These are phyloP conservation scores for Amanita fuliginea DNA, from an alignment of 768 basidiomycete species.

Conservation along the genomic window DNA sequence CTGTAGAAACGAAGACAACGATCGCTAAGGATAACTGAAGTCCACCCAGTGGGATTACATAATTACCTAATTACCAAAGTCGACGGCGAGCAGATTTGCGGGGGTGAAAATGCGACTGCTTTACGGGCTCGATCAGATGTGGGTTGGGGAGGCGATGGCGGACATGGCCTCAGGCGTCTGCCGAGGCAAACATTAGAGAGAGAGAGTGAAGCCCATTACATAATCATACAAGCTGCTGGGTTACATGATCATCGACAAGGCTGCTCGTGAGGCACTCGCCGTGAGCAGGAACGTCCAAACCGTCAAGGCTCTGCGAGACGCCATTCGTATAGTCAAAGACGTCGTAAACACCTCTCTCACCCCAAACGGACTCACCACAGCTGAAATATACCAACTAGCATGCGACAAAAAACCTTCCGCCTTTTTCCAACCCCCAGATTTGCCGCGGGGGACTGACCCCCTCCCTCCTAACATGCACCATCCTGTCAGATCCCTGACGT, in stretches of 20 bases:
- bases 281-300: not conserved
- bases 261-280: not conserved
- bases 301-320: not conserved
- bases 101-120: too few relatives aligned
- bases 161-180: too few relatives aligned
- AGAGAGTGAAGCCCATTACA: too few relatives aligned
- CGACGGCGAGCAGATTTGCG: too few relatives aligned
- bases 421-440: constrained; percentile 14
- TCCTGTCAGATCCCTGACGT: constrained; percentile 46
- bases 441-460: constrained; percentile 3
- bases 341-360: constrained; percentile 17
- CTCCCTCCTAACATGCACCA: constrained; percentile 31
- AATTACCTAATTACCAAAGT: too few relatives aligned
- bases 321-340: constrained; percentile 16
- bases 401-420: constrained; percentile 17
- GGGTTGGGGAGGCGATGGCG: too few relatives aligned
- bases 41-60: too few relatives aligned
- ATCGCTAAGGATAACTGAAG: too few relatives aligned
- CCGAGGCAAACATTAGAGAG: too few relatives aligned
- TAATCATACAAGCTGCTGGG: too few relatives aligned
- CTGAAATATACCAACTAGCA: constrained; percentile 26
- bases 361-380: constrained; percentile 23
- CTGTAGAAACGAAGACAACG: too few relatives aligned
- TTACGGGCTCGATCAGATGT: too few relatives aligned
- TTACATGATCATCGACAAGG: not conserved